These are phyloP conservation scores for Penicillium sp. DNA, from an alignment of 2,329 filamentous ascomycete genomes.

Conservation along the genomic window DNA sequence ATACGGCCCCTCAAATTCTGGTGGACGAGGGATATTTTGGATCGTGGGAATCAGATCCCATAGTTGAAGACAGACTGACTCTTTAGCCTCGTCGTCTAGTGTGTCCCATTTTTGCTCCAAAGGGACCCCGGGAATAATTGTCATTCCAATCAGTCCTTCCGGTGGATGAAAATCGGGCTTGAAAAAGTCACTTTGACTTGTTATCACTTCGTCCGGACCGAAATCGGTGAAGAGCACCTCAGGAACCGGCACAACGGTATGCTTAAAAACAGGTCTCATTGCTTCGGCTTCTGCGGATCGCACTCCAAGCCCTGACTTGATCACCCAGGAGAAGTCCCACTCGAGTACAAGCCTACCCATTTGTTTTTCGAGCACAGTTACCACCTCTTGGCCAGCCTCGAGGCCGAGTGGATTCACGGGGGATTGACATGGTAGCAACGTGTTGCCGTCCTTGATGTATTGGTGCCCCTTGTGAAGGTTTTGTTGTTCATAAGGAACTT, in stretches of 20 bases:
- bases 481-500: slow-evolving; percentile 2
- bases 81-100: too few relatives aligned
- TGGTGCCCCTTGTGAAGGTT: too few relatives aligned
- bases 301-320: slow-evolving; percentile 19
- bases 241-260: slow-evolving; percentile 21
- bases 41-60: too few relatives aligned
- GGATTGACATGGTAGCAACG: slow-evolving; percentile 4
- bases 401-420: background rate
- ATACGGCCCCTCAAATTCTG: too few relatives aligned
- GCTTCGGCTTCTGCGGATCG: slow-evolving; percentile 19
- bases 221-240: slow-evolving; percentile 15
- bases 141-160: too few relatives aligned
- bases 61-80: too few relatives aligned
- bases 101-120: too few relatives aligned
- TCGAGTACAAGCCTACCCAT: slow-evolving; percentile 18
- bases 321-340: too few relatives aligned
- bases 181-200: background rate
- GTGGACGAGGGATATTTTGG: too few relatives aligned
- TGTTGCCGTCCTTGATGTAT: too few relatives aligned
- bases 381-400: slow-evolving; percentile 13
- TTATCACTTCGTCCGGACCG: background rate
- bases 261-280: slow-evolving; percentile 20
- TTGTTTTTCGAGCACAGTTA: slow-evolving; percentile 17
- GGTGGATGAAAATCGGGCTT: slow-evolving; percentile 1
- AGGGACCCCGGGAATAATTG: too few relatives aligned